A percentile compares a stretch with the other conserved stretches of the same genome.
phyloP scores from a whole-genome alignment of 495 filamentous ascomycete species.

The Rhypophila decipiens region DNA sequence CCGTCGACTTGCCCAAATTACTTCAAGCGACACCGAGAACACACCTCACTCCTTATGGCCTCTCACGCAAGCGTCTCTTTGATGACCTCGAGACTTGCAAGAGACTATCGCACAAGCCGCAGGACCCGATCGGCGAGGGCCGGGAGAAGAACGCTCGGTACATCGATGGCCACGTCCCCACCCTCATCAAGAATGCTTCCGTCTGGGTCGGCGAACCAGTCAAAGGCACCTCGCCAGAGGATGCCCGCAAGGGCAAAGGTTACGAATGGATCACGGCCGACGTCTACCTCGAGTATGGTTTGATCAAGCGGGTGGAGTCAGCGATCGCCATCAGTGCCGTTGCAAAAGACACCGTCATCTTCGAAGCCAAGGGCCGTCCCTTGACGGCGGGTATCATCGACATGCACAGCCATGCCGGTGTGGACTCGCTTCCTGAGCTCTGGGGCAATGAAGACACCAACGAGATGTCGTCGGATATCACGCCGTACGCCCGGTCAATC shows the following conservation, averaged over 20 bases:
- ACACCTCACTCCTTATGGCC: conserved; percentile 13
- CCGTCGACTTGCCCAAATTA: no score
- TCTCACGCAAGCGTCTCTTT: conserved; percentile 34
- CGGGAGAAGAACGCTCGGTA: conserved; percentile 44
- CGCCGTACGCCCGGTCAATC: conserved; percentile 53
- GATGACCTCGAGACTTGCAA: conserved; percentile 34
- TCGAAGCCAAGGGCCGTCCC: conserved; percentile 49
- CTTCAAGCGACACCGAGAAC: no score
- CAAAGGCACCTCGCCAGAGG: conserved; percentile 32
- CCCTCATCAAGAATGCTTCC: conserved; percentile 45
- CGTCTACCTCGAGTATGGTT: conserved; percentile 42
- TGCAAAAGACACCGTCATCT: conserved; percentile 33
- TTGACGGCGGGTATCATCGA: conserved; percentile 60
- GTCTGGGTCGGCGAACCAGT: conserved; percentile 48
- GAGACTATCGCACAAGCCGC: conserved; percentile 32
- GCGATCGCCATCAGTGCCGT: conserved; percentile 26
- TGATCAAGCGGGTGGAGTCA: conserved; percentile 36
- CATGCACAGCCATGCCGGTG: conserved; percentile 59
- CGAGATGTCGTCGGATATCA: conserved; percentile 45
- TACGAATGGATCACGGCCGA: conserved; percentile 39
- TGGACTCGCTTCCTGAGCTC: conserved; percentile 34
- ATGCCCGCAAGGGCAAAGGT: conserved; percentile 38
- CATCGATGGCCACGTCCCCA: conserved; percentile 39
- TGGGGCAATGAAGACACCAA: conserved; percentile 43
- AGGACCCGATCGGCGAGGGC: conserved; percentile 38